A percentile compares a stretch with the other conserved stretches of the same genome.
Conservation (phyloP, 202 grass and related monocot species). For the Bolboschoenoplectus hybrid region DNA sequence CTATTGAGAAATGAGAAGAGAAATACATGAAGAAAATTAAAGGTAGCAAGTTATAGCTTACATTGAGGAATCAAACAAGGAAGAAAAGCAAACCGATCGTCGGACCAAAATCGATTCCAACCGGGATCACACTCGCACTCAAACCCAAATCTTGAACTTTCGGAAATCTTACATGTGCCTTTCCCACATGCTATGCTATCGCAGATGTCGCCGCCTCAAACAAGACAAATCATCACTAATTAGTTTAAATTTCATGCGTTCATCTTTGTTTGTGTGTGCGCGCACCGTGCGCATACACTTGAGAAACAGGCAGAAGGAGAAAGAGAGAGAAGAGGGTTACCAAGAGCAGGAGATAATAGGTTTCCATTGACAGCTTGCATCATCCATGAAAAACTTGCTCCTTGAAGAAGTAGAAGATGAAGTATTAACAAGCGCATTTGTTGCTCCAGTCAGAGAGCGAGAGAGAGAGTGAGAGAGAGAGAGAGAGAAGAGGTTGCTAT, state of each 20-base stretch:
- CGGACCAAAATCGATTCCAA: slow-evolving; percentile 40
- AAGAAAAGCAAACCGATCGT: slow-evolving; percentile 37
- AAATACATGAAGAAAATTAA: not conserved
- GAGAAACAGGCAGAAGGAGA: not conserved
- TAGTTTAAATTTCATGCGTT: not conserved
- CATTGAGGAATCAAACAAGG: slow-evolving; percentile 48
- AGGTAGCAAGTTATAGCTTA: slow-evolving; percentile 1
- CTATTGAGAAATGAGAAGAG: not conserved
- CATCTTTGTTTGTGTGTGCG: not conserved
- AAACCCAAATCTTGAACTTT: slow-evolving; percentile 35
- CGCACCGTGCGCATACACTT: not conserved
- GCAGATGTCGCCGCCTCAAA: slow-evolving; percentile 29
- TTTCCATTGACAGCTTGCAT: not conserved
- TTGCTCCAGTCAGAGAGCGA: not conserved
- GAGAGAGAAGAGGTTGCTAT: not conserved
- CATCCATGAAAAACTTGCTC: slow-evolving; percentile 15
- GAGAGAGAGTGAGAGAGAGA: slow-evolving; percentile 6
- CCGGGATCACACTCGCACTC: slow-evolving; percentile 45
- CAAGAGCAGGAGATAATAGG: slow-evolving; percentile 11
- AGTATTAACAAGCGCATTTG: slow-evolving; percentile 21
- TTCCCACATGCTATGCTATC: slow-evolving; percentile 38
- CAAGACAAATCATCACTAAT: slow-evolving; percentile 15
- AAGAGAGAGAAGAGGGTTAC: not conserved
- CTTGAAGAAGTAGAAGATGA: slow-evolving; percentile 23
- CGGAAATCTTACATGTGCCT: slow-evolving; percentile 34